Percentiles rank a stretch among this genome's conserved stretches.
Conservation (phyloP, 2,329 filamentous ascomycete species). For the Chaetothyriales sp. region DNA sequence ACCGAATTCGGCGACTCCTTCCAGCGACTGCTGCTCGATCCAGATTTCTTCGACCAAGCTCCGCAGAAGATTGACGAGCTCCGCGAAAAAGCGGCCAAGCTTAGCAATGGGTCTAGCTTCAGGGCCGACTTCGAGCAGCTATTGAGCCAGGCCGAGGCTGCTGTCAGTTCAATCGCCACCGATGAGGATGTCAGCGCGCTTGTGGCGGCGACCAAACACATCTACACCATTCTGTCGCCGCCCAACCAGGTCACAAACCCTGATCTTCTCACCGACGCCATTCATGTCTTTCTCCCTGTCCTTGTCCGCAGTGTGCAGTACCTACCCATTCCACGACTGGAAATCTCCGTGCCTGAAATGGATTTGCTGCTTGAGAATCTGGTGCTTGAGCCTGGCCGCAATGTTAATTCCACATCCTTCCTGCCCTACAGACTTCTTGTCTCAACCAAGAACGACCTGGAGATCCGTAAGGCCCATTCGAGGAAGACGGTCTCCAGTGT, state of each 20-base stretch:
- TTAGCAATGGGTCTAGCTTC: constrained; percentile 52
- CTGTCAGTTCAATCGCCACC: constrained; percentile 51
- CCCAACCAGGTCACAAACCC: constrained; percentile 48
- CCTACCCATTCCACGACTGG: constrained; percentile 78
- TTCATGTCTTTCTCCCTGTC: constrained; percentile 68
- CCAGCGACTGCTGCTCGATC: constrained; percentile 70
- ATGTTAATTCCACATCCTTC: constrained; percentile 75
- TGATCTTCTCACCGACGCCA: constrained; percentile 57
- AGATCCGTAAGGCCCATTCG: constrained; percentile 64
- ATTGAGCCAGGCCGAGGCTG: constrained; percentile 51
- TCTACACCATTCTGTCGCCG: constrained; percentile 56
- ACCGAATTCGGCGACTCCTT: constrained; percentile 57
- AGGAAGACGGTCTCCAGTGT: constrained; percentile 49
- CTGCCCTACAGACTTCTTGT: constrained; percentile 69
- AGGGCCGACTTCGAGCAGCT: constrained; percentile 59
- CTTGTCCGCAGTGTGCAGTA: constrained; percentile 66
- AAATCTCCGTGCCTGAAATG: constrained; percentile 66
- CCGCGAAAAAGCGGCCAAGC: constrained; percentile 38
- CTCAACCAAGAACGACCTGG: constrained; percentile 71
- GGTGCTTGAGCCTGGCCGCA: constrained; percentile 72
- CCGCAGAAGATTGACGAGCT: constrained; percentile 50
- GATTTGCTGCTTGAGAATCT: constrained; percentile 83
- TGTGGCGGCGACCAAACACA: constrained; percentile 47
- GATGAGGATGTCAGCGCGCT: constrained; percentile 61
- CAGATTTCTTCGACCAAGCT: constrained; percentile 66